These are phyloP conservation scores for Asterochloris erici DNA, from an alignment of 139 green algal genomes.

Conservation along the genomic window DNA sequence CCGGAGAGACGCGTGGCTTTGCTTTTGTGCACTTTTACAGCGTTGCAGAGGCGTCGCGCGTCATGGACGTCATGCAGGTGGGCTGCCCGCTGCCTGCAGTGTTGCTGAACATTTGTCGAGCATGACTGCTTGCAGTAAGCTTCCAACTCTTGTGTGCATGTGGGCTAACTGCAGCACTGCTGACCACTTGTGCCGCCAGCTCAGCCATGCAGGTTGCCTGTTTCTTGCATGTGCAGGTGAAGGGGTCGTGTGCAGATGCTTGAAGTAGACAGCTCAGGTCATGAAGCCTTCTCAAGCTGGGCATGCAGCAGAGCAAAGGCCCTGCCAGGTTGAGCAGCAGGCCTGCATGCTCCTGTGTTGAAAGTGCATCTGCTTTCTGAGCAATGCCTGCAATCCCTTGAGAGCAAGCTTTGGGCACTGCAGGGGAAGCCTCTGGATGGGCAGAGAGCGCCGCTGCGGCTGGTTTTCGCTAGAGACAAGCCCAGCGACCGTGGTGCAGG, in stretches of 20 bases:
- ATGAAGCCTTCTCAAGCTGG: no score
- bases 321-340: no score
- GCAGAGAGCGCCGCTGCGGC: not conserved
- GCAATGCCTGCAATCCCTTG: not conserved
- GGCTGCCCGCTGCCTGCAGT: not conserved
- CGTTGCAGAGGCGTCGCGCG: constrained; percentile 32
- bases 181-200: no score
- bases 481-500: not conserved
- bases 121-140: no score
- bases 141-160: no score
- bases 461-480: constrained; percentile 14
- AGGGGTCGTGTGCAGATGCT: no score
- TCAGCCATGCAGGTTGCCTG: no score
- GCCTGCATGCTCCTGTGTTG: not conserved
- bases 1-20: constrained; percentile 52
- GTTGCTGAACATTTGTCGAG: not conserved
- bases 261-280: no score
- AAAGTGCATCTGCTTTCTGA: not conserved
- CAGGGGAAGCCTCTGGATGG: constrained; percentile 4
- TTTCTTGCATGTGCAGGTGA: no score
- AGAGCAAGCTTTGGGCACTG: not conserved
- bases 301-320: no score
- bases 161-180: no score
- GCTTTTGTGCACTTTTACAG: constrained; percentile 56
- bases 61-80: constrained; percentile 36